Evolutionary conservation across 306 rosid genomes (phyloP).

Genomic region (Cicer chorassanicum): DNA sequence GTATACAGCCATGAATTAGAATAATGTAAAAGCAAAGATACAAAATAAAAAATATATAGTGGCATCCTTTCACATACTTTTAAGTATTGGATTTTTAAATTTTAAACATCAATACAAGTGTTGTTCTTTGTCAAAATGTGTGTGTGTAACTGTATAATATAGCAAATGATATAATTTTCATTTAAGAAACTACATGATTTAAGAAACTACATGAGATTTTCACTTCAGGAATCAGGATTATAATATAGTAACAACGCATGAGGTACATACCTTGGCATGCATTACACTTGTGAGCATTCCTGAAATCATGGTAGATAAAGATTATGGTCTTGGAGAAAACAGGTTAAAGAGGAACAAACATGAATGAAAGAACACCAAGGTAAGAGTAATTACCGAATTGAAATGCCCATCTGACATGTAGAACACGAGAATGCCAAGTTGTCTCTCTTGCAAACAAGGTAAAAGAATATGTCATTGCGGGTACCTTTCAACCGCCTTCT

Average conservation of each 20-base stretch:
- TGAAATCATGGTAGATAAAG: conserved; percentile 53
- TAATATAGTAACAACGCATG: conserved; percentile 1
- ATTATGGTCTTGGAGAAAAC: conserved; percentile 34
- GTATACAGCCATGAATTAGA: conserved; percentile 14
- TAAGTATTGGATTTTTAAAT: conserved; percentile 27
- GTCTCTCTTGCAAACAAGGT: conserved; percentile 87
- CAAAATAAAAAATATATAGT: not conserved
- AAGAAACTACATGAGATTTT: conserved; percentile 21
- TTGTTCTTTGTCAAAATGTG: not conserved
- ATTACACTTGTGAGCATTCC: conserved; percentile 75
- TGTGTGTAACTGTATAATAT: not conserved
- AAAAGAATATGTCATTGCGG: conserved; percentile 69
- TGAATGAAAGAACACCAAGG: conserved; percentile 15
- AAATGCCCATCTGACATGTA: conserved; percentile 67
- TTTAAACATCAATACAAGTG: conserved; percentile 28
- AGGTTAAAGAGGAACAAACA: not conserved
- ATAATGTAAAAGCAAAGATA: conserved; percentile 26
- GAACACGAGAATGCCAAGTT: conserved; percentile 71
- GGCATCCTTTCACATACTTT: conserved; percentile 21
- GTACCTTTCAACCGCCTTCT: conserved; percentile 56
- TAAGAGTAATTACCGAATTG: conserved; percentile 58
- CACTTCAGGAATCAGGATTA: not conserved
- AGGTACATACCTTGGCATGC: conserved; percentile 79
- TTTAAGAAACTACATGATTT: conserved; percentile 27
- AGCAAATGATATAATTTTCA: conserved; percentile 9